A percentile compares a stretch with the other conserved stretches of the same genome.
These are phyloP conservation scores for Kentomonas sorsogonicus DNA, from an alignment of 208 protist species.

Conservation along the genomic window DNA sequence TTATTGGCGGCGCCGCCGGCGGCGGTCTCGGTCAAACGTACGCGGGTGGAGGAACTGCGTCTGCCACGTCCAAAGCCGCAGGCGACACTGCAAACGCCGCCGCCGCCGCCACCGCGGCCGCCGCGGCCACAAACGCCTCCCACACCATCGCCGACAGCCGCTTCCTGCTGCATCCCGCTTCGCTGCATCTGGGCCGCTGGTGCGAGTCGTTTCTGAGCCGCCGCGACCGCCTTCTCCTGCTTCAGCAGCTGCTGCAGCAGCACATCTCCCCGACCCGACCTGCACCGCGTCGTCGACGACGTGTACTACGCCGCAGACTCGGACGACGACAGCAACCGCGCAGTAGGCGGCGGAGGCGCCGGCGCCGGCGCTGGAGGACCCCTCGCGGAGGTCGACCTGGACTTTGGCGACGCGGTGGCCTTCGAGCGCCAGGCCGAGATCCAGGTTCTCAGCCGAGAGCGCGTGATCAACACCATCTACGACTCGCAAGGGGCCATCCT, in stretches of 20 bases:
- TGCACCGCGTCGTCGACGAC: constrained; percentile 16
- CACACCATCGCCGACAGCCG: constrained; percentile 11
- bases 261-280: not conserved
- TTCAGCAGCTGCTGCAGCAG: constrained; percentile 11
- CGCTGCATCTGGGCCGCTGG: constrained; percentile 36
- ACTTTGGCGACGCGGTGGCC: constrained; percentile 72
- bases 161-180: constrained; percentile 24
- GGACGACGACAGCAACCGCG: constrained; percentile 28
- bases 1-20: no score
- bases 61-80: no score
- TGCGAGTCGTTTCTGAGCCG: no score
- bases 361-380: not conserved
- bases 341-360: no score
- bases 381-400: constrained; percentile 16
- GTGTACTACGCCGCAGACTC: constrained; percentile 49
- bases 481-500: constrained; percentile 60
- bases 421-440: constrained; percentile 77
- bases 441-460: constrained; percentile 56
- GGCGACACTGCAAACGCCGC: no score
- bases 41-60: no score
- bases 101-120: no score
- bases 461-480: constrained; percentile 78
- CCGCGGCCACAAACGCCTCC: no score
- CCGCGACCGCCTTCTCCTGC: no score
- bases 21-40: no score